Evolutionary conservation across 2,329 filamentous ascomycete genomes (phyloP).

Genomic region (Talaromyces sp.): DNA sequence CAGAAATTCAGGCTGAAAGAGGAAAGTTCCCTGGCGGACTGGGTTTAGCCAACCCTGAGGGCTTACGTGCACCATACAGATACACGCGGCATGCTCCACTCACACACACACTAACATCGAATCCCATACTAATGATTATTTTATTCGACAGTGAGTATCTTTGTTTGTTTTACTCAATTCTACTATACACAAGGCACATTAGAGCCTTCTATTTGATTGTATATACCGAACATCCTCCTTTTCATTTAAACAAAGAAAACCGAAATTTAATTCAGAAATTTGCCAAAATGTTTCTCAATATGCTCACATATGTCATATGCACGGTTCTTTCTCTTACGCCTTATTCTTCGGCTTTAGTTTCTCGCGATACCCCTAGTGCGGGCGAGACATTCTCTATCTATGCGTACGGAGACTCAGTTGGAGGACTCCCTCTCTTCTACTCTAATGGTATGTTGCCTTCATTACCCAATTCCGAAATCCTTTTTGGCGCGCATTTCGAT

Average conservation of each 20-base stretch:
- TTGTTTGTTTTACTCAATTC: background rate
- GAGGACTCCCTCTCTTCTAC: background rate
- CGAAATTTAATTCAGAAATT: background rate
- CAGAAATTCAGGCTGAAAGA: background rate
- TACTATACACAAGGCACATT: background rate
- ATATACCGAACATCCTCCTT: too few relatives aligned
- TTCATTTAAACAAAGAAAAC: background rate
- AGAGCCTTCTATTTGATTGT: too few relatives aligned
- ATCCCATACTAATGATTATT: too few relatives aligned
- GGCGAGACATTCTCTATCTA: background rate
- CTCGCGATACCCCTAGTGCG: background rate
- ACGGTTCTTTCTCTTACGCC: background rate
- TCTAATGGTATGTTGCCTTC: background rate
- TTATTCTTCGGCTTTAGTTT: background rate
- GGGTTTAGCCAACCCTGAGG: too few relatives aligned
- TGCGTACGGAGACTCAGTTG: background rate
- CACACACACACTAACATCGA: too few relatives aligned
- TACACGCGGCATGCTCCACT: too few relatives aligned
- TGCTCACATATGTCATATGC: background rate
- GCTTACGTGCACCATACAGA: too few relatives aligned
- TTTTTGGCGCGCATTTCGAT: too few relatives aligned
- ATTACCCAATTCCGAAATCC: too few relatives aligned
- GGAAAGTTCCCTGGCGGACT: too few relatives aligned
- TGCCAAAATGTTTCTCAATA: background rate
- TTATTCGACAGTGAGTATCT: too few relatives aligned